Evolutionary conservation across 768 basidiomycete species (phyloP), one percentile per base, ranked within the genome.

Genomic region (Daedalea quercina): DNA sequence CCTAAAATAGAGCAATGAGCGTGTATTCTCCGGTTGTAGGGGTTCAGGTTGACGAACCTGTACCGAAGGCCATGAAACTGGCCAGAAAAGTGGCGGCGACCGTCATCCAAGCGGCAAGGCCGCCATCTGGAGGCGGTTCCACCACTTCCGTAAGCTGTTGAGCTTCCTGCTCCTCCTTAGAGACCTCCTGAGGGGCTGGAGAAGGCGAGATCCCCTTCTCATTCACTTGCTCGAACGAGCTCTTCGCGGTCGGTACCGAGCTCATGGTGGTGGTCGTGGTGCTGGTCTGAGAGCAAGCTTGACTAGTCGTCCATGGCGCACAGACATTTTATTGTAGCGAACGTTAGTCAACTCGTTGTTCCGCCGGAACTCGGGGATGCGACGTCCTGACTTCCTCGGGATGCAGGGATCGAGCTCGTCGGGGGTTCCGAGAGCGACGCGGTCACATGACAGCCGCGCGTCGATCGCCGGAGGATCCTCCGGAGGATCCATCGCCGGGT

Each of bases 41-140:
- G 19, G 7, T 6, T 15, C 15, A 3, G 8, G 37, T 15, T 15
- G 15, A 20, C 19, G 8, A 4, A 20, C 31, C 48, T 6, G 34
- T 40, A 20, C 48, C 48, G 34, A 49, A 49, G 20, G 31, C 48
- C 31, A 49, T 26, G 25, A 40, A 37, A 33, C 48, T 49, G 20
- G 34, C 48, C 11, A 49, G 48, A 15, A 31, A 49, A 9, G 48
- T 40, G 19, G 34, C 48, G 6, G 23, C 35, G 17, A 49, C 48
- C 17, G 48, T 49, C 48, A 49, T 49, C 48, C 48, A 49, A 9
- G 48, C 48, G 24, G 35, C 28, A 7, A 49, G 48, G 25, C 48
- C 48, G 19, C 48, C 48, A 26, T 49, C 48, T 19, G 48, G 48
- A n/a, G 46, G 46, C 24, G 37, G 37, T 15, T 6, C 37, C 19